Conservation (phyloP, 2,329 filamentous ascomycete species). For the Pseudogymnoascus sp. region DNA sequence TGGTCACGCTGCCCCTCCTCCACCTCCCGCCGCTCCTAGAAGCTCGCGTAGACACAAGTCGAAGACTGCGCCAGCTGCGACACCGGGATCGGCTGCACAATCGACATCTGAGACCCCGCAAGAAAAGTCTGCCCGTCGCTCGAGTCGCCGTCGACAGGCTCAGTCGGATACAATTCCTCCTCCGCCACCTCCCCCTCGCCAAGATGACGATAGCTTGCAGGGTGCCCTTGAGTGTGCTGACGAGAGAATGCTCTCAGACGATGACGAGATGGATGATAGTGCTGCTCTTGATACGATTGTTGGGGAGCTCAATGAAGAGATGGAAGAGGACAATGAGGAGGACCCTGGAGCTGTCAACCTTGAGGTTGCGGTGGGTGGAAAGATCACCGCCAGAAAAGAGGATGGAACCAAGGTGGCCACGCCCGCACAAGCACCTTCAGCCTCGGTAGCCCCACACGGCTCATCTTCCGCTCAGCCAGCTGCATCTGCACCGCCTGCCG, state of each 20-base stretch:
- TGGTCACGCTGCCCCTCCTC: constrained; percentile 30
- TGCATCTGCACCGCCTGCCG: constrained; percentile 27
- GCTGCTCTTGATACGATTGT: constrained; percentile 76
- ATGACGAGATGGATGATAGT: constrained; percentile 59
- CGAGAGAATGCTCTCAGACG: constrained; percentile 74
- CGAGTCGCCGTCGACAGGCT: constrained; percentile 52
- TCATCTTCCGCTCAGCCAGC: constrained; percentile 32
- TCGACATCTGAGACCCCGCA: constrained; percentile 38
- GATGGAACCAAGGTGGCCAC: constrained; percentile 83
- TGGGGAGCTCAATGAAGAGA: constrained; percentile 82
- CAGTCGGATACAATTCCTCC: constrained; percentile 41
- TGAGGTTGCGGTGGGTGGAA: constrained; percentile 78
- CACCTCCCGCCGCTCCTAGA: constrained; percentile 31
- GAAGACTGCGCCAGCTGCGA: constrained; percentile 37
- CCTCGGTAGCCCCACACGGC: constrained; percentile 36
- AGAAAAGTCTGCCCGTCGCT: constrained; percentile 58
- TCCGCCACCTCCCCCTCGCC: constrained; percentile 44
- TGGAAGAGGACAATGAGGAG: constrained; percentile 62
- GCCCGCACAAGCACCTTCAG: constrained; percentile 56
- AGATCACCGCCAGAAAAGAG: constrained; percentile 84
- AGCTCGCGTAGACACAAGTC: constrained; percentile 33
- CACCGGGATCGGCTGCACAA: constrained; percentile 37
- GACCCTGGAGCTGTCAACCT: constrained; percentile 86
- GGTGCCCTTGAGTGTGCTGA: constrained; percentile 86
- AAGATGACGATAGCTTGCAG: constrained; percentile 54